Percentiles rank a stretch among this genome's conserved stretches.
Conservation (phyloP, 83 land plant species). For the Isoetes engelmannii region DNA sequence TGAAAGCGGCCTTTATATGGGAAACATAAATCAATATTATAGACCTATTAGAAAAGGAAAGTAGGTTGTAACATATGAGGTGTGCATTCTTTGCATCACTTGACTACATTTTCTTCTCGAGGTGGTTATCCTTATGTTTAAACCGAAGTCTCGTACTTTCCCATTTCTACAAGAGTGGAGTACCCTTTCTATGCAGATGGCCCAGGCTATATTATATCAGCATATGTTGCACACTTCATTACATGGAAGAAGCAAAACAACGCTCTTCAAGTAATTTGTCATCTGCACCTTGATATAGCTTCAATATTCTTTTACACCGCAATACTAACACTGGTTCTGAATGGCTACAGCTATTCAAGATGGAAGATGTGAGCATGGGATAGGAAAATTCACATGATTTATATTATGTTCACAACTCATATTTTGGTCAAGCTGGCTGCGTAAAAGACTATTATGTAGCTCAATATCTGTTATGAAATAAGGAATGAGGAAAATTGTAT, state of each 20-base stretch:
- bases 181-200: slow-evolving; percentile 13
- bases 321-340: no score
- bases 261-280: slow-evolving; percentile 36
- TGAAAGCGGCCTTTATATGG: slow-evolving; percentile 56
- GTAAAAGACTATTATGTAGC: slow-evolving; percentile 62
- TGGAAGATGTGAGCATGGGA: slow-evolving; percentile 94
- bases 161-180: slow-evolving; percentile 9
- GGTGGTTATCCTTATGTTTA: not conserved
- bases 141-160: not conserved
- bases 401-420: slow-evolving; percentile 45
- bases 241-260: slow-evolving; percentile 40
- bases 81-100: slow-evolving; percentile 12
- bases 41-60: slow-evolving; percentile 76
- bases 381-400: slow-evolving; percentile 42
- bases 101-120: not conserved
- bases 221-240: not conserved
- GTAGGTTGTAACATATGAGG: slow-evolving; percentile 98
- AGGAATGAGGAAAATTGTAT: no score
- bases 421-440: slow-evolving; percentile 53
- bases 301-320: no score
- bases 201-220: slow-evolving; percentile 6
- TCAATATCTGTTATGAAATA: no score
- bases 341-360: slow-evolving; percentile 68
- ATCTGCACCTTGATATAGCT: not conserved
- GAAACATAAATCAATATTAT: slow-evolving; percentile 83